phyloP scores from a whole-genome alignment of 176 grass and related monocot genomes.

The Phyllostachys edulis region DNA sequence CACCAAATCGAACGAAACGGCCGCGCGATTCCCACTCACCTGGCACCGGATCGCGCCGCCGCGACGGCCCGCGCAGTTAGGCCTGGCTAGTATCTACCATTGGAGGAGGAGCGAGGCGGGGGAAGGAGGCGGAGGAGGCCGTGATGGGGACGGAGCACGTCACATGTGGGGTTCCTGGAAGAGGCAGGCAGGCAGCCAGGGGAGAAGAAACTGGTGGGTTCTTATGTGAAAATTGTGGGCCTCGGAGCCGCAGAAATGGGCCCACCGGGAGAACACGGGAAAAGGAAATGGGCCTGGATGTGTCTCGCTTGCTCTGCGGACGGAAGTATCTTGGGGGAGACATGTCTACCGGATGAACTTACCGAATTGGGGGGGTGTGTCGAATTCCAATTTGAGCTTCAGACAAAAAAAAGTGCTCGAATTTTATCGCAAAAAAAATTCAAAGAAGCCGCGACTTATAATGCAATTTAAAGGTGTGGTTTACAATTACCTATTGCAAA shows the following conservation, averaged over 20 bases:
- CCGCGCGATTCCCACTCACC: not conserved
- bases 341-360: not conserved
- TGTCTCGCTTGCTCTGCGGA: not conserved
- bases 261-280: not conserved
- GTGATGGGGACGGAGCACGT: not conserved
- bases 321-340: not conserved
- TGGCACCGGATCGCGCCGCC: not conserved
- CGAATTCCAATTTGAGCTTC: not conserved
- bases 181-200: not conserved
- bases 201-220: not conserved
- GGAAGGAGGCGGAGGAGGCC: not conserved
- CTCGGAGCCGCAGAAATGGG: not conserved
- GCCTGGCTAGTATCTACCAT: not conserved
- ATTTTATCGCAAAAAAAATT: no score
- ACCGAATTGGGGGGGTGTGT: not conserved
- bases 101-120: not conserved
- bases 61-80: not conserved
- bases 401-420: not conserved
- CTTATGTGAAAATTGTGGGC: conserved; percentile 13
- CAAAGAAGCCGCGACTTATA: no score
- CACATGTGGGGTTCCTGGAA: conserved; percentile 8
- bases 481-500: not conserved
- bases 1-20: not conserved
- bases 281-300: not conserved
- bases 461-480: not conserved